These are phyloP conservation scores for Botrytis sinoallii DNA, from an alignment of 2,329 filamentous ascomycete species.

Conservation along the genomic window DNA sequence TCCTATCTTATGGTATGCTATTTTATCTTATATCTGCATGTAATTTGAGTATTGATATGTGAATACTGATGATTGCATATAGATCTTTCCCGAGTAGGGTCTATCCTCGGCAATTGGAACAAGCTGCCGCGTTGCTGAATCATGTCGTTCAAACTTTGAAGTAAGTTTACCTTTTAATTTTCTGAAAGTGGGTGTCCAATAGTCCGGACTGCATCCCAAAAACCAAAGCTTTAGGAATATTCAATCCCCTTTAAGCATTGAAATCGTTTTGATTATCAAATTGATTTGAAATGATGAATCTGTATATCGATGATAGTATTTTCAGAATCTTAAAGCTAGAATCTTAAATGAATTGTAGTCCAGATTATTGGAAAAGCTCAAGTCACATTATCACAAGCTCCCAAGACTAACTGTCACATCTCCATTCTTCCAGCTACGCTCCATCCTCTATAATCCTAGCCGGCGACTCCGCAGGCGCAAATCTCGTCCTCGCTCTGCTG, in stretches of 20 bases:
- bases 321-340: not conserved
- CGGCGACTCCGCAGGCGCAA: conserved; percentile 55
- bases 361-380: not conserved
- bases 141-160: conserved; percentile 40
- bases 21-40: not conserved
- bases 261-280: not conserved
- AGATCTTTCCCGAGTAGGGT: conserved; percentile 46
- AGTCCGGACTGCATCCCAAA: not conserved
- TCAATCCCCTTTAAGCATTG: not conserved
- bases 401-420: conserved; percentile 52
- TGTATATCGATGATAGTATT: not conserved
- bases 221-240: not conserved
- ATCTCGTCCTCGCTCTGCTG: conserved; percentile 45
- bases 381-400: conserved; percentile 45
- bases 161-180: conserved; percentile 33
- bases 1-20: conserved; percentile 51
- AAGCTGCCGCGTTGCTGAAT: conserved; percentile 45
- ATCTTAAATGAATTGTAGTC: not conserved
- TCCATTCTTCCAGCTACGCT: conserved; percentile 57
- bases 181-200: conserved; percentile 41
- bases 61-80: not conserved
- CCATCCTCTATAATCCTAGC: conserved; percentile 41
- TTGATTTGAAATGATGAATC: not conserved
- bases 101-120: conserved; percentile 49
- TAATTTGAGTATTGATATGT: not conserved